Evolutionary conservation across 768 basidiomycete genomes (phyloP), one percentile per base, ranked within the genome.

Genomic region (Podaxis sp.): DNA sequence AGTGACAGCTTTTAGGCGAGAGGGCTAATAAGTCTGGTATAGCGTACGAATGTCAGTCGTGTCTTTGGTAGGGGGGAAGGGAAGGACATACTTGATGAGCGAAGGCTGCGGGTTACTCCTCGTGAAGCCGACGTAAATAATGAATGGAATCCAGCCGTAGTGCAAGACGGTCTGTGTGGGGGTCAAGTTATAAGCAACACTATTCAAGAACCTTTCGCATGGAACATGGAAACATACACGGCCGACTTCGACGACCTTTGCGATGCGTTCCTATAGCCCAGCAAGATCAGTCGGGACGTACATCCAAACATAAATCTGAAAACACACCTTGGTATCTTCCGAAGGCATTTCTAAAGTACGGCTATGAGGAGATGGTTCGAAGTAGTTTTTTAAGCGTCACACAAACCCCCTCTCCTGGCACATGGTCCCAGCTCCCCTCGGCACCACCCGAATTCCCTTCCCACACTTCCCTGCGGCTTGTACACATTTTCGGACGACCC

Each of bases 121-220:
- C 57, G 90, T 92, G 79, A 92, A 97, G 38, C 96, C 96, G 71
- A 97, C 84, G 75, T 95, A 97, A 70, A 98, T 96, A 71, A 98
- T 93, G 72, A 96, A 78, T 36, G 96, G 96, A 70, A 98, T 94
- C 94, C 96, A 98, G 66, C 89, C 90, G 68, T 95, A 97, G 77
- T 97, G 94, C 57, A 97, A 72, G 69, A 95, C 82, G 63, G 91
- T 94, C 95, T 97, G 70, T 47, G 53, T 24, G 27, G 29, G 51
- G 40, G 22, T 7, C 43, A 27, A 55, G 55, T 41, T 52, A 19
- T 56, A 24, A 55, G 46, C 4, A 12, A 22, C 27, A 11, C 4
- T 3, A 13, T 25, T 17, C 19, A 37, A 11, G 36, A 24, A 19
- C 25, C 8, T 46, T 46, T 46, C 7, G 19, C 2, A 36, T 40